Percentiles rank a stretch among this genome's conserved stretches.
Evolutionary conservation across 495 filamentous ascomycete genomes (phyloP).

Genomic region (Penicillium coprophilum): DNA sequence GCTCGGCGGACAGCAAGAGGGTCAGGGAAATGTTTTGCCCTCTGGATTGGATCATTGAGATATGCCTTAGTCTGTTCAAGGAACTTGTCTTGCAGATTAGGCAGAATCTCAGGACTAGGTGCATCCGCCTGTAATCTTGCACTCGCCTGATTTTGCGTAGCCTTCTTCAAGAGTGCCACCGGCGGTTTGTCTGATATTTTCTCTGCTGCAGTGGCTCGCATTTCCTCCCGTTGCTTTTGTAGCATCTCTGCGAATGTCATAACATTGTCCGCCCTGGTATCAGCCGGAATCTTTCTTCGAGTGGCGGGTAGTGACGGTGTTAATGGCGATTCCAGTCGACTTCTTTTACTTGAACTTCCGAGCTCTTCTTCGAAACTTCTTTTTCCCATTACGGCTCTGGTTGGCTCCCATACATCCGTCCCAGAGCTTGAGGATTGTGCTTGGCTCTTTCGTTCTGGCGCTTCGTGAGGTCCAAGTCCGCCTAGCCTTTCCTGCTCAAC

Average conservation of each 20-base stretch:
- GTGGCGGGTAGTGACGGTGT: background rate
- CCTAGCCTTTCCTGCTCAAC: background rate
- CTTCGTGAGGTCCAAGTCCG: background rate
- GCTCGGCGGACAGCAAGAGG: background rate
- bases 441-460: background rate
- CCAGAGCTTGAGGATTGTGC: too few relatives aligned
- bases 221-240: background rate
- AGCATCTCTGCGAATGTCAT: background rate
- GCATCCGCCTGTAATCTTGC: background rate
- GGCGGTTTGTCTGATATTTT: background rate
- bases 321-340: background rate
- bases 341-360: background rate
- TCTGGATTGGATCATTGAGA: background rate
- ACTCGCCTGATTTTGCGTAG: background rate
- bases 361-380: background rate
- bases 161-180: background rate
- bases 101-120: background rate
- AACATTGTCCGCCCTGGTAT: background rate
- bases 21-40: slow-evolving; percentile 1
- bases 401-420: background rate
- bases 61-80: background rate
- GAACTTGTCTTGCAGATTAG: background rate
- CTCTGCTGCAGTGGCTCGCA: background rate
- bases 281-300: background rate
- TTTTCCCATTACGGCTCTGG: too few relatives aligned